These are phyloP conservation scores for Alternaria triticina DNA, from an alignment of 2,329 filamentous ascomycete genomes.

Conservation along the genomic window DNA sequence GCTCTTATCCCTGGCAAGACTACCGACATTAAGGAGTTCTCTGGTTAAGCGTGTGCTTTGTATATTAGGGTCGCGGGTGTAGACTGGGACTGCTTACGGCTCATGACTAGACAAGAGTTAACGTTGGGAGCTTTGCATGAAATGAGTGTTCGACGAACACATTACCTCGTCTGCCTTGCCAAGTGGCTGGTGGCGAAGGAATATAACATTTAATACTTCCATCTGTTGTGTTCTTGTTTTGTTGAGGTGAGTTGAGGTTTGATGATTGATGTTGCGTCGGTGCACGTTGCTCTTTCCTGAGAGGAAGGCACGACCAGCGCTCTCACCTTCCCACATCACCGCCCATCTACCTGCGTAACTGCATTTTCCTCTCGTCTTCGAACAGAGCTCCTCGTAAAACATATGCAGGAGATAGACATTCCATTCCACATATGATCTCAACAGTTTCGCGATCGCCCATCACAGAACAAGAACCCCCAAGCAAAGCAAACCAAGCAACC, in stretches of 20 bases:
- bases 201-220: constrained; percentile 19
- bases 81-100: constrained; percentile 27
- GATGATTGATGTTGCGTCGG: not conserved
- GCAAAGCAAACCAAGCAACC: not conserved
- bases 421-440: not conserved
- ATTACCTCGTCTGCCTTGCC: constrained; percentile 22
- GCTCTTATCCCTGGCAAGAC: constrained; percentile 72
- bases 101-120: constrained; percentile 43
- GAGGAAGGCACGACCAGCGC: not conserved
- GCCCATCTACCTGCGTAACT: no score
- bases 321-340: not conserved
- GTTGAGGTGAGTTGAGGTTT: not conserved
- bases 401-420: not conserved
- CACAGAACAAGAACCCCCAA: not conserved
- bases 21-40: constrained; percentile 67
- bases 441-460: not conserved
- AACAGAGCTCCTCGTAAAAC: no score
- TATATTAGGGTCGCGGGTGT: constrained; percentile 33
- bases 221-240: not conserved
- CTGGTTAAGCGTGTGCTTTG: constrained; percentile 50
- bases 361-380: no score
- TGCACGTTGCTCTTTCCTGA: not conserved
- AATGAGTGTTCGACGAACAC: constrained; percentile 23
- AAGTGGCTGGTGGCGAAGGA: constrained; percentile 7
- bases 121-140: constrained; percentile 24